These are phyloP conservation scores for Paecilomyces niveus DNA, from an alignment of 2,329 filamentous ascomycete genomes.

Conservation along the genomic window DNA sequence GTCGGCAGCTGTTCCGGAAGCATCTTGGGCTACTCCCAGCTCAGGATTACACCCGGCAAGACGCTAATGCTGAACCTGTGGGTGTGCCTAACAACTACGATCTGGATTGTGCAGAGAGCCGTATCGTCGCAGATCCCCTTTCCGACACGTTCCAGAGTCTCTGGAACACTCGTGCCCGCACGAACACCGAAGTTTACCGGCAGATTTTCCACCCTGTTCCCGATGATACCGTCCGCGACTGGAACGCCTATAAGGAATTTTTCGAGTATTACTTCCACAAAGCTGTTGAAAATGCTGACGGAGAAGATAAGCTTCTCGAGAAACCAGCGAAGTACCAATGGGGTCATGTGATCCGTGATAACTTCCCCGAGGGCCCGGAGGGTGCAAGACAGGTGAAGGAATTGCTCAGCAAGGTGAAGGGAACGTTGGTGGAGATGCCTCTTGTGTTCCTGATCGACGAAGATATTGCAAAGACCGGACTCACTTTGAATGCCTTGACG, in stretches of 20 bases:
- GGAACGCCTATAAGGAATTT: constrained; percentile 58
- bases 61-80: constrained; percentile 52
- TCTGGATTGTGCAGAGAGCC: constrained; percentile 42
- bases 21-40: constrained; percentile 75
- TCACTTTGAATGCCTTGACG: constrained; percentile 65
- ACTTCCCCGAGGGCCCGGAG: constrained; percentile 56
- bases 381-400: constrained; percentile 69
- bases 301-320: constrained; percentile 33
- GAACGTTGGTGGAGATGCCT: constrained; percentile 82
- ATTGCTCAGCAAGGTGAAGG: constrained; percentile 58
- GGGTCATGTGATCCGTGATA: constrained; percentile 77
- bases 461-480: constrained; percentile 77
- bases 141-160: constrained; percentile 47
- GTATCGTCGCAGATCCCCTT: constrained; percentile 52
- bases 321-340: constrained; percentile 59
- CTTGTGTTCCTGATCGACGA: constrained; percentile 76
- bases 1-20: constrained; percentile 81
- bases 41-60: constrained; percentile 58
- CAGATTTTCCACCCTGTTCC: constrained; percentile 58
- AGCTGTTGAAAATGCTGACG: constrained; percentile 35
- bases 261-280: constrained; percentile 54
- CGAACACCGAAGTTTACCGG: constrained; percentile 54
- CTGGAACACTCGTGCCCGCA: constrained; percentile 53
- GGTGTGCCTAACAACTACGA: constrained; percentile 51
- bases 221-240: constrained; percentile 50